Evolutionary conservation across 2,329 filamentous ascomycete species (phyloP).

Genomic region (Aspergillus ochraceus): DNA sequence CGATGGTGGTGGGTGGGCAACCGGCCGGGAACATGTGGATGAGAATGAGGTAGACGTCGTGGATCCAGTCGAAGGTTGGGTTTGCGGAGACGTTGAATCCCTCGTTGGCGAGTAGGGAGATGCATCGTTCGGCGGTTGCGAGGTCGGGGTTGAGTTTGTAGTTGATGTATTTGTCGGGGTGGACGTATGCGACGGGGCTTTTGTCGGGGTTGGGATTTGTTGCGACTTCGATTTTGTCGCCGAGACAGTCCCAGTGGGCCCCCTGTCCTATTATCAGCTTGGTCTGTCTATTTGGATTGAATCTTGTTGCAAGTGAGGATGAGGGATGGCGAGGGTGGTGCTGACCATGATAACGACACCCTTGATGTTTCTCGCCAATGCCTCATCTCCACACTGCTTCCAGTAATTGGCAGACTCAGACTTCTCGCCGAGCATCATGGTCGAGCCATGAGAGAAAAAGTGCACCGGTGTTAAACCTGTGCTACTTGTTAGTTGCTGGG

Average conservation of each 20-base stretch:
- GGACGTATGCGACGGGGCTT: constrained; percentile 65
- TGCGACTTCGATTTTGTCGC: constrained; percentile 59
- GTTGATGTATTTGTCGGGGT: constrained; percentile 63
- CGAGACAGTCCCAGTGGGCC: constrained; percentile 64
- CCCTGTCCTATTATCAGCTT: constrained; percentile 38
- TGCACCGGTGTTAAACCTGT: constrained; percentile 55
- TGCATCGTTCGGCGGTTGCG: constrained; percentile 50
- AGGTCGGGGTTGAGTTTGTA: constrained; percentile 65
- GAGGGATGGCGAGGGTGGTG: too few species aligned
- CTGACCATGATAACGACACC: constrained; percentile 65
- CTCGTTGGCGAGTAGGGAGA: constrained; percentile 50
- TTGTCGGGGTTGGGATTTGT: constrained; percentile 62
- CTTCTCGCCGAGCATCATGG: constrained; percentile 70
- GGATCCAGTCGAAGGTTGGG: constrained; percentile 66
- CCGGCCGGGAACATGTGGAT: constrained; percentile 67
- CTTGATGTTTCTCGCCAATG: constrained; percentile 59
- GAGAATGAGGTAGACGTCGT: constrained; percentile 68
- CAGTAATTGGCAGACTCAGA: constrained; percentile 63
- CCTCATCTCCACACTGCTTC: constrained; percentile 65
- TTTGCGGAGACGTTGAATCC: constrained; percentile 59
- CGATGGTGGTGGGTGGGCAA: constrained; percentile 66
- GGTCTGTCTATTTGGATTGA: too few species aligned
- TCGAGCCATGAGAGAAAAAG: constrained; percentile 70
- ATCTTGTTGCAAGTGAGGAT: too few species aligned
- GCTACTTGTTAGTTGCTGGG: too few species aligned